Evolutionary conservation across 2,329 filamentous ascomycete genomes (phyloP), one percentile per base, ranked within the genome.

Genomic region (Penicillium sclerotigenum): DNA sequence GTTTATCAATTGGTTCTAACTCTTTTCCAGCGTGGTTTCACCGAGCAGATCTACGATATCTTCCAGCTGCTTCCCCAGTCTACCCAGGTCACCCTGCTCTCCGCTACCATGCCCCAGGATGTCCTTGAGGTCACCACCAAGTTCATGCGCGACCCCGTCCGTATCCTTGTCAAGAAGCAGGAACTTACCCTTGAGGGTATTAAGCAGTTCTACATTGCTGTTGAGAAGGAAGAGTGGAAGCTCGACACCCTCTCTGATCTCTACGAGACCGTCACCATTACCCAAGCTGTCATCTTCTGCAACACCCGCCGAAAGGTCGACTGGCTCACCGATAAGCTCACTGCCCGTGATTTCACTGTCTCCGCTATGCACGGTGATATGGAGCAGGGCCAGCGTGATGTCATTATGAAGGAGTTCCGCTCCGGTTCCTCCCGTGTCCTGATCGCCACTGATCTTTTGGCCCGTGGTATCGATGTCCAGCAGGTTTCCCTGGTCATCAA

Each of bases 221-320:
- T 97, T 20, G 94, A 99, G 77, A 97, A 97, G 81, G 94, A 99
- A 76, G 94, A 97, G 74, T 99, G 94, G 94, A 99, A 99, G 77
- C 96, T 99, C 67, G 94, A 99, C 74, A 99, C 94, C 3, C 86
- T 99, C 5, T 97, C 91, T 76, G 94, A 99, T 79, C 87, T 99
- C 56, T 99, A 99, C 82, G 94, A 99, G 74, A 97, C 94, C 13
- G 84, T 99, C 42, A 99, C 94, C 53, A 97, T 99, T 71, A 97
- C 94, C 16, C 94, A 97, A 79, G 94, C 94, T 43, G 94, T 99
- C 74, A 99, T 99, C 74, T 99, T 99, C 83, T 99, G 94, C 83
- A 99, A 99, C 78, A 99, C 94, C 7, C 88, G 94, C 65, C 87
- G 94, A 75, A 99, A 99, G 89, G 94, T 99, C 51, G 94, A 99